Evolutionary conservation across 306 rosid genomes (phyloP).

Genomic region (Vicia sativa): DNA sequence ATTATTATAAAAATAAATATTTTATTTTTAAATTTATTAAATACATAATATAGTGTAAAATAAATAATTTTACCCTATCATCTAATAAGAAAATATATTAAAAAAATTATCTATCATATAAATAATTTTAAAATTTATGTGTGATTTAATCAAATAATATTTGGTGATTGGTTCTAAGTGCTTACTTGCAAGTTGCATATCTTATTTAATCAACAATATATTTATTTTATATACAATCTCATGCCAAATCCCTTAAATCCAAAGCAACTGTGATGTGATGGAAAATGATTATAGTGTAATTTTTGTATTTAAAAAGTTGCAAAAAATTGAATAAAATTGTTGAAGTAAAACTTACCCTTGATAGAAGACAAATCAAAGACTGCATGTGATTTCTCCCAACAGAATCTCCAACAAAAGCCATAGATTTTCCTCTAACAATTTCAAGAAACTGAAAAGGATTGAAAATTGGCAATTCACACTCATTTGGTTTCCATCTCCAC

Average conservation of each 20-base stretch:
- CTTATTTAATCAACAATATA: no score
- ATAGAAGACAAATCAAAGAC: constrained; percentile 71
- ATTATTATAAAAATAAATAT: no score
- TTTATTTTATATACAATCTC: not conserved
- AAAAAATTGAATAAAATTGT: not conserved
- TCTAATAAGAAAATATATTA: no score
- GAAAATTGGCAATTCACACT: constrained; percentile 71
- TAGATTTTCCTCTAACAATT: constrained; percentile 65
- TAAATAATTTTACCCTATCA: no score
- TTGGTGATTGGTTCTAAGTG: no score
- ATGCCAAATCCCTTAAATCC: constrained; percentile 26
- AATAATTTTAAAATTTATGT: no score
- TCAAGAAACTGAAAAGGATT: constrained; percentile 78
- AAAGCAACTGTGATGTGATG: constrained; percentile 24
- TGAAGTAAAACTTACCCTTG: constrained; percentile 43
- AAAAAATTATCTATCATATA: no score
- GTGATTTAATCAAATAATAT: no score
- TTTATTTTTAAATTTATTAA: no score
- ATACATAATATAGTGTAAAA: no score
- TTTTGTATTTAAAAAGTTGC: not conserved
- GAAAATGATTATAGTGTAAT: constrained; percentile 12
- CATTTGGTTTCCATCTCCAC: constrained; percentile 91
- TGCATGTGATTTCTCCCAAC: constrained; percentile 88
- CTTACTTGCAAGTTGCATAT: no score
- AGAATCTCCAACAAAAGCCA: constrained; percentile 94